A percentile compares a stretch with the other conserved stretches of the same genome.
Conservation (phyloP, 2,329 filamentous ascomycete genomes). For the Colletotrichum incanum region DNA sequence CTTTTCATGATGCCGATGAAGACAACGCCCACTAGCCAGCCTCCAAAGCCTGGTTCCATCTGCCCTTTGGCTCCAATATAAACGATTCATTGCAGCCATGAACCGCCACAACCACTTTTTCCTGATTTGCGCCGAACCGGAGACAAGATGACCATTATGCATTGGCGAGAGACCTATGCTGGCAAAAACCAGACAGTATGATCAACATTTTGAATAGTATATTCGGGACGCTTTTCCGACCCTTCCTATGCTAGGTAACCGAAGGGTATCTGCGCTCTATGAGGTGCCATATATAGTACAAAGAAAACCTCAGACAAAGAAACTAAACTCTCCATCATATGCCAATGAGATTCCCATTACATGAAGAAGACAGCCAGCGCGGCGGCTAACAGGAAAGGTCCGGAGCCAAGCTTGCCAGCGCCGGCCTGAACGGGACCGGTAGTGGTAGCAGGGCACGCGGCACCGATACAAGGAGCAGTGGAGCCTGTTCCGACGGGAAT, state of each 20-base stretch:
- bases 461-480: conserved; percentile 24
- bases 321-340: background rate
- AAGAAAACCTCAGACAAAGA: conserved; percentile 11
- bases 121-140: too few relatives aligned
- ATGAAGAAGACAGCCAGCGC: conserved; percentile 22
- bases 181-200: too few relatives aligned
- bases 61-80: too few relatives aligned
- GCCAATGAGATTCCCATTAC: background rate
- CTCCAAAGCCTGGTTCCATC: too few relatives aligned
- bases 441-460: conserved; percentile 35
- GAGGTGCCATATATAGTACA: conserved; percentile 24
- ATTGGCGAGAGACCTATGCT: too few relatives aligned
- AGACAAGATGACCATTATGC: too few relatives aligned
- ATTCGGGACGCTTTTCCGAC: conserved; percentile 5
- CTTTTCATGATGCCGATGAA: too few relatives aligned
- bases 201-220: background rate
- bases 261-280: conserved; percentile 39
- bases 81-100: too few relatives aligned
- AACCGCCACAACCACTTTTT: too few relatives aligned
- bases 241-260: conserved; percentile 1
- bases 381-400: conserved; percentile 17
- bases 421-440: conserved; percentile 35
- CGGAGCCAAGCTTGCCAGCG: conserved; percentile 25
- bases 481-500: conserved; percentile 25
- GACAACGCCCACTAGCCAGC: too few relatives aligned